Evolutionary conservation across 495 filamentous ascomycete genomes (phyloP), one percentile per base, ranked within the genome.

Genomic region (Neurospora sp.): DNA sequence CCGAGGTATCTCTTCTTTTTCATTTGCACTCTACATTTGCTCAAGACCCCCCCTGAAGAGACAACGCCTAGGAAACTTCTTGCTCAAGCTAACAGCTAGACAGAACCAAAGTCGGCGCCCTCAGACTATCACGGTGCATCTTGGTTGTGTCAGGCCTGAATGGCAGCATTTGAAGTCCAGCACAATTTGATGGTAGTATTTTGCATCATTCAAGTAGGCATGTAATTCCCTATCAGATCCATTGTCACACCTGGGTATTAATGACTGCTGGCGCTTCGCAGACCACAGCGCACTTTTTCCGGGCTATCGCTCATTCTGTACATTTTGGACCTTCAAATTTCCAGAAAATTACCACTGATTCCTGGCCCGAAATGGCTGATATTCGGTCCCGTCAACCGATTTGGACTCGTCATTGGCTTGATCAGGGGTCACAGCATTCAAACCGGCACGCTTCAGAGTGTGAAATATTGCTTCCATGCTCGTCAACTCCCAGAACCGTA

Each of bases 301-400:
- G 42, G 7, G 42, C 18, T 18, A 18, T 42, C 0, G 40, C 7
- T 42, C 40, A 2, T 16, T 18, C 8, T 44, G 18, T 44, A n/a
- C 0, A 44, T 44, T 44, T 4, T 4, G 18, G 18, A n/a, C 7
- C 0, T n/a, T 10, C 18, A n/a, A 0, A n/a, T 44, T 44, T 8
- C 3, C 18, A 44, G 42, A 44, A 3, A 9, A 1, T n/a, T 44
- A 16, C 18, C 18, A n/a, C 18, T 44, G 0, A n/a, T 44, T n/a
- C 40, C 16, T n/a, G 42, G 18, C n/a, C 42, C 42, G 3, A n/a
- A 44, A n/a, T 10, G 40, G 5, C 42, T 44, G 42, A 44, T 1
- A n/a, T 2, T 44, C 18, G 0, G 0, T n/a, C 18, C 0, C 18
- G 10, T 0, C 16, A 44, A 44, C 0, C 41, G 6, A 44, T 18